Evolutionary conservation across 2,329 filamentous ascomycete genomes (phyloP).

Genomic region (Plenodomus lindquistii): DNA sequence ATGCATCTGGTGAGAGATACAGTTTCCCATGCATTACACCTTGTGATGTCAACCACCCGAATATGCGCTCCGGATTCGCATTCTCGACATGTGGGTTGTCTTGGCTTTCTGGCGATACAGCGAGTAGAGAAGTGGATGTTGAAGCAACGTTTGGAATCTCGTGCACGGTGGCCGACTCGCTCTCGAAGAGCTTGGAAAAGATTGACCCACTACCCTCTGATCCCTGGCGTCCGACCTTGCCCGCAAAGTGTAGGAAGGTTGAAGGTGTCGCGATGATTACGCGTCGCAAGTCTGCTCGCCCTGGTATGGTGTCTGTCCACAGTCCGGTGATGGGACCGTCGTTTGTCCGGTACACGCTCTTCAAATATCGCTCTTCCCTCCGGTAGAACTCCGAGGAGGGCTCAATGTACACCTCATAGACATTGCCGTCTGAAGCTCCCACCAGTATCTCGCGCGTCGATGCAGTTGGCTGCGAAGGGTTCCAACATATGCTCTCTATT

Average conservation of each 20-base stretch:
- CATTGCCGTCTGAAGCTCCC: slow-evolving; percentile 87
- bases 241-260: slow-evolving; percentile 78
- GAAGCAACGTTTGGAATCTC: slow-evolving; percentile 67
- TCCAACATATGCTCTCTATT: slow-evolving; percentile 93
- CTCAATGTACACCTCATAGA: slow-evolving; percentile 95
- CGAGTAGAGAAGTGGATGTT: slow-evolving; percentile 67
- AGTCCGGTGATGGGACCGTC: slow-evolving; percentile 85
- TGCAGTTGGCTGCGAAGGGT: slow-evolving; percentile 86
- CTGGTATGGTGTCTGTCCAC: slow-evolving; percentile 75
- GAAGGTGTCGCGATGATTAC: slow-evolving; percentile 80
- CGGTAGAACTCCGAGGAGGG: slow-evolving; percentile 93
- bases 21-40: slow-evolving; percentile 88
- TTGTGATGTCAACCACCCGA: slow-evolving; percentile 87
- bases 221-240: slow-evolving; percentile 71
- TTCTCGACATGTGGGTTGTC: slow-evolving; percentile 58
- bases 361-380: slow-evolving; percentile 90
- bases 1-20: slow-evolving; percentile 61
- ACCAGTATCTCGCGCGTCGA: slow-evolving; percentile 93
- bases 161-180: slow-evolving; percentile 76
- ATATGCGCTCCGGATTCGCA: slow-evolving; percentile 68
- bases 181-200: slow-evolving; percentile 86
- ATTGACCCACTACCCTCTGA: slow-evolving; percentile 82
- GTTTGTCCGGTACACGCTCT: slow-evolving; percentile 77
- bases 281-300: slow-evolving; percentile 71
- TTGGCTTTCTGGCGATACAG: slow-evolving; percentile 72